Conservation (phyloP, 225 moss, liverwort and hornwort genomes). For the Takakia lepidozioides region DNA sequence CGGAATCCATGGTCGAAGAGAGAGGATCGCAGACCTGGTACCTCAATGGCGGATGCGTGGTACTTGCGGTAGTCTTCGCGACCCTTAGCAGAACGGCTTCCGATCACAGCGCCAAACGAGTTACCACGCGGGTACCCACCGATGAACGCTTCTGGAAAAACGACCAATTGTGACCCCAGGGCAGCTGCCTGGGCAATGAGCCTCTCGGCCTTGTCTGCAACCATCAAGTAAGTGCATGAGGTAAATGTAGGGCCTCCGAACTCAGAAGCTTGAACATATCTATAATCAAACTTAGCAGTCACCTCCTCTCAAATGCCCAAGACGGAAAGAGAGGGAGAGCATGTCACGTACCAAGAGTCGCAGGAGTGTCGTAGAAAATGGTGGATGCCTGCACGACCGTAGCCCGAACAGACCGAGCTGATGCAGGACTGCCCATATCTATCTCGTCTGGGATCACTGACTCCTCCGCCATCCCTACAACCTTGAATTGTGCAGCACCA, state of each 20-base stretch:
- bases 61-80: conserved; percentile 65
- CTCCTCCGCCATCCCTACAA: conserved; percentile 21
- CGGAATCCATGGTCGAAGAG: too few species aligned
- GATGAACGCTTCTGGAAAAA: conserved; percentile 77
- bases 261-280: too few species aligned
- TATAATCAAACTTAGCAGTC: too few species aligned
- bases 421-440: conserved; percentile 24
- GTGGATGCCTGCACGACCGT: conserved; percentile 63
- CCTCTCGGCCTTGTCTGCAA: conserved; percentile 56
- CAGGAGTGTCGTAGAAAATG: conserved; percentile 63
- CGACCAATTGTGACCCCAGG: conserved; percentile 51
- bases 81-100: conserved; percentile 50
- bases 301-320: too few species aligned
- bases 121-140: conserved; percentile 64
- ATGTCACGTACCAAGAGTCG: conserved; percentile 45
- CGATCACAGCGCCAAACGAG: conserved; percentile 46
- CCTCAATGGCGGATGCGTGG: conserved; percentile 55
- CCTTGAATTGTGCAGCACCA: too few species aligned
- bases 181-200: conserved; percentile 48
- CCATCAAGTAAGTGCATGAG: background rate
- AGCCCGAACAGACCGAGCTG: conserved; percentile 31
- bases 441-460: conserved; percentile 19
- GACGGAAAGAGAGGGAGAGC: background rate
- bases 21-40: conserved; percentile 43
- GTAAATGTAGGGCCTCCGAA: too few species aligned